These are phyloP conservation scores for Rugonectria rugulosa DNA, from an alignment of 2,329 filamentous ascomycete genomes.

Conservation along the genomic window DNA sequence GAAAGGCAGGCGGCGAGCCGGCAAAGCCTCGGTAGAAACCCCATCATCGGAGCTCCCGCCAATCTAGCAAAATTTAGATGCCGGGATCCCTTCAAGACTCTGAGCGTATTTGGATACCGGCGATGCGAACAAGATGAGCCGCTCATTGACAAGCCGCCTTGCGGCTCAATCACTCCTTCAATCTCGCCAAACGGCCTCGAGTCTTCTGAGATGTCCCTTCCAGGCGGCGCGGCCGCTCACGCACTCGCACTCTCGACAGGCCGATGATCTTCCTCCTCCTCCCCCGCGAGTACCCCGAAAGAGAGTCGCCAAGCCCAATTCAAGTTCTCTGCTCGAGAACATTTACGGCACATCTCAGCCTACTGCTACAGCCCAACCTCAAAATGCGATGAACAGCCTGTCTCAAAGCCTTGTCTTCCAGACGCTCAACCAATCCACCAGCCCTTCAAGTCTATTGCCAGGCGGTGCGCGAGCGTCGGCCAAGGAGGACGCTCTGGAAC, in stretches of 20 bases:
- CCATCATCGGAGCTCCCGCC: conserved; percentile 7
- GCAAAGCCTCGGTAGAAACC: conserved; percentile 43
- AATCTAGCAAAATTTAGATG: conserved; percentile 37
- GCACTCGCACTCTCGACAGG: conserved; percentile 44
- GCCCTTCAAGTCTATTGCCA: conserved; percentile 42
- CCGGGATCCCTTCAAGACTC: conserved; percentile 26
- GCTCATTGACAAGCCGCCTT: conserved; percentile 51
- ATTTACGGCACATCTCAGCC: conserved; percentile 42
- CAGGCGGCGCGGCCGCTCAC: conserved; percentile 48
- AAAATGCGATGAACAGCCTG: conserved; percentile 44
- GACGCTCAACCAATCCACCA: conserved; percentile 43
- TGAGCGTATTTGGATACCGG: conserved; percentile 20
- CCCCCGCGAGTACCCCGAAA: conserved; percentile 30
- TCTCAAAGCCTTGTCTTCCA: conserved; percentile 51
- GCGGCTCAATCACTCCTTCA: conserved; percentile 50
- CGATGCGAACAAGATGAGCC: conserved; percentile 53
- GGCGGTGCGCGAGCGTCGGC: conserved; percentile 29
- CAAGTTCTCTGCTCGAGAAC: conserved; percentile 44
- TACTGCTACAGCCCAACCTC: conserved; percentile 23
- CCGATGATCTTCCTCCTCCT: conserved; percentile 34
- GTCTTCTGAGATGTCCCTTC: conserved; percentile 29
- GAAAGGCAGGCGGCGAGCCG: conserved; percentile 45
- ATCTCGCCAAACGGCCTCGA: conserved; percentile 27
- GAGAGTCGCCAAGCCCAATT: conserved; percentile 36
- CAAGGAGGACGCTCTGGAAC: conserved; percentile 57